phyloP scores from a whole-genome alignment of 768 basidiomycete genomes.

The Mycena polygramma region DNA sequence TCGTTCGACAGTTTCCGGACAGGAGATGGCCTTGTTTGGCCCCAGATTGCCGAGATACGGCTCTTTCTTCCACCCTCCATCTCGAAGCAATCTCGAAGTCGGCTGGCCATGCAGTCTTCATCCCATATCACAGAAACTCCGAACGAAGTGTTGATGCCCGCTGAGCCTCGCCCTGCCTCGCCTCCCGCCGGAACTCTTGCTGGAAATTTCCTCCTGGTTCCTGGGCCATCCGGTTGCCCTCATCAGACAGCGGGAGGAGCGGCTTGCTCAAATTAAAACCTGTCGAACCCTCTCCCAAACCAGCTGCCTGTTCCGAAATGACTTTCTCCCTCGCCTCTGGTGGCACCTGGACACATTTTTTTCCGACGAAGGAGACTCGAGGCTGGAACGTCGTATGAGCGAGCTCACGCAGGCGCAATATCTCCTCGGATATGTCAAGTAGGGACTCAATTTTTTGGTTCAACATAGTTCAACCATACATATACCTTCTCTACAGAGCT shows the following conservation, averaged over 20 bases:
- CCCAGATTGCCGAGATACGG: no score
- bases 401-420: conserved; percentile 1
- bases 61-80: no score
- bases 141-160: no score
- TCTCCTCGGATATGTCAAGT: conserved; percentile 1
- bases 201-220: background rate
- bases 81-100: no score
- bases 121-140: no score
- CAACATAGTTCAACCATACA: background rate
- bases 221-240: background rate
- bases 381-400: background rate
- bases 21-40: no score
- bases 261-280: background rate
- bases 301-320: background rate
- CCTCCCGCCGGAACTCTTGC: background rate
- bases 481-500: background rate
- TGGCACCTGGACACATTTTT: background rate
- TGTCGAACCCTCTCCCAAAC: background rate
- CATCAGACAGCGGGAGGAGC: no score
- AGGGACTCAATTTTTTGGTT: background rate
- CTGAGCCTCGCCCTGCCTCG: background rate
- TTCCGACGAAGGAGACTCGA: background rate
- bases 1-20: no score
- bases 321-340: conserved; percentile 8
- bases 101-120: no score